phyloP scores from a whole-genome alignment of 2,329 filamentous ascomycete genomes.

The Neoscytalidium dimidiatum region DNA sequence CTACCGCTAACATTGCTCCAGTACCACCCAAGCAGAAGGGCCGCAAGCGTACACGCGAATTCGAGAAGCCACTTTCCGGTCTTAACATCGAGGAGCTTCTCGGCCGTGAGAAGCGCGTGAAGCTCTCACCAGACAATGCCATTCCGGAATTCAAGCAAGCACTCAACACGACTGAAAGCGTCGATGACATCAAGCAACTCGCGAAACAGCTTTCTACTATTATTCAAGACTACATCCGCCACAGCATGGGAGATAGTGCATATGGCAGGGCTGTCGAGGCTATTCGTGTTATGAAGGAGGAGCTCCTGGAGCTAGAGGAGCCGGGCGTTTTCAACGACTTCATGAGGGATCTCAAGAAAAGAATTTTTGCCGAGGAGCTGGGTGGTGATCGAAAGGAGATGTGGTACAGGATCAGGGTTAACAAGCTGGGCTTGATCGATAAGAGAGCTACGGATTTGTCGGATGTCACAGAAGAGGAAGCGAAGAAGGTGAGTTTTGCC shows the following conservation, averaged over 20 bases:
- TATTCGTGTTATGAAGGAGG: constrained; percentile 74
- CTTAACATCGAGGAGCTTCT: constrained; percentile 84
- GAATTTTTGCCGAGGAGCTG: constrained; percentile 68
- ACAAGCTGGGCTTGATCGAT: constrained; percentile 73
- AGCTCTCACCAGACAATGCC: constrained; percentile 70
- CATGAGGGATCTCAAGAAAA: constrained; percentile 69
- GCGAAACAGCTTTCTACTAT: constrained; percentile 74
- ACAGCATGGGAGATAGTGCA: constrained; percentile 73
- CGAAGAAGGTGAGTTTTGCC: constrained; percentile 39
- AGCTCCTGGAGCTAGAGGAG: constrained; percentile 74
- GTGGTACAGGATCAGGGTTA: constrained; percentile 73
- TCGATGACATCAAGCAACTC: constrained; percentile 63
- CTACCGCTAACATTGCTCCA: background rate
- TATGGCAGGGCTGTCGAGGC: constrained; percentile 77
- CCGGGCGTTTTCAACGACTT: constrained; percentile 76
- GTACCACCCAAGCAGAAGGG: constrained; percentile 80
- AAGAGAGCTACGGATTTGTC: constrained; percentile 63
- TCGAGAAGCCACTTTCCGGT: constrained; percentile 82
- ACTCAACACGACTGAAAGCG: constrained; percentile 61
- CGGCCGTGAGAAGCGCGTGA: constrained; percentile 56
- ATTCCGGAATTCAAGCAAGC: constrained; percentile 89
- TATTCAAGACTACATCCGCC: constrained; percentile 66
- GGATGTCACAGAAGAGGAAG: constrained; percentile 69
- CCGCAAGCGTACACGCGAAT: constrained; percentile 64
- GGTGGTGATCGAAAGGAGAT: constrained; percentile 78